Evolutionary conservation across 1,284 basidiomycete genomes (phyloP), one percentile per base, ranked within the genome.

Genomic region (Volvariella surrecta): DNA sequence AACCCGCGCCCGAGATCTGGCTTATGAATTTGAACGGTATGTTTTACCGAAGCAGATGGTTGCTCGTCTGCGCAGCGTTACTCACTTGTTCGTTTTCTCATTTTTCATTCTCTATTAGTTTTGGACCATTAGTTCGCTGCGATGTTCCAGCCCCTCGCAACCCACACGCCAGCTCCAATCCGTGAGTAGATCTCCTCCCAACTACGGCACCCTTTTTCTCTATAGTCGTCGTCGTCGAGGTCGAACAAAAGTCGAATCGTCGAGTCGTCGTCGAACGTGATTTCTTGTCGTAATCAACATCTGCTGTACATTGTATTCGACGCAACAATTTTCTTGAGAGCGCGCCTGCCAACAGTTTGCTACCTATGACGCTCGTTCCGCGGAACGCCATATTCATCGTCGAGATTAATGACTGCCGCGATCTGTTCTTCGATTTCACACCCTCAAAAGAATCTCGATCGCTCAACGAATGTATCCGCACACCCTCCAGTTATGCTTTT

Each of bases 121-220:
- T 69, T 51, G 85, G 86, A 17, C 80, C 80, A 44, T 72, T 89
- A 35, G 73, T 89, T 47, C 82, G 89, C 50, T 93, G 89, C 64
- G 89, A 93, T 59, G 89, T 93, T 18, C 89, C 89, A 11, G 89
- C 89, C 2, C 85, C 86, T 2, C 77, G 86, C 51, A 83, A 84
- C 60, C 77, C 81, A 0, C 70, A 79, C 48, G 74, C 81, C 11
- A 72, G 68, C 48, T 73, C 80, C 21, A 85, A 82, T 54, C 84
- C 86, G 85, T 89, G 70, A 85, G 85, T 87, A 49, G 42, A 32
- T 40, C 16, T 28, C 50, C 47, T 44, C 20, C 40, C 40, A 40
- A 50, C 52, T 57, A 55, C 56, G 51, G 54, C 56, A 54, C 52
- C 57, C 56, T 59, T 49, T 62, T 51, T 54, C 56, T 58, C 54